These are phyloP conservation scores for Beauveria varroae DNA, from an alignment of 2,329 filamentous ascomycete species.

Conservation along the genomic window DNA sequence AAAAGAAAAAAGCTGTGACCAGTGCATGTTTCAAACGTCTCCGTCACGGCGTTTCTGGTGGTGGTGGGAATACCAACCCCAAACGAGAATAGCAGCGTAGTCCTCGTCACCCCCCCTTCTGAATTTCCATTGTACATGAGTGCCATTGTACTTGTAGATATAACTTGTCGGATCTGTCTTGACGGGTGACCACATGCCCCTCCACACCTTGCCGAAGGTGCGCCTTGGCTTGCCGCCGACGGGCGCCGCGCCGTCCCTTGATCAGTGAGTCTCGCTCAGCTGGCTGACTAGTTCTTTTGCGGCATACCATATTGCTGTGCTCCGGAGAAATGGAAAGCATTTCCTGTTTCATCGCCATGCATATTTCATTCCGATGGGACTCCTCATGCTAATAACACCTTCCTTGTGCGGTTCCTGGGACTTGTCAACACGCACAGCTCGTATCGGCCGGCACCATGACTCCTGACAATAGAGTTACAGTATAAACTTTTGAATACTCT, in stretches of 20 bases:
- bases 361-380: not conserved
- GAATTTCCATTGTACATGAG: not conserved
- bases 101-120: not conserved
- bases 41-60: not conserved
- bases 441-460: too few relatives aligned
- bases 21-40: constrained; percentile 7
- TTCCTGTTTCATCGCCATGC: not conserved
- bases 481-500: too few relatives aligned
- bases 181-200: constrained; percentile 2
- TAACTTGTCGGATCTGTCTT: not conserved
- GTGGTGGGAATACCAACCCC: not conserved
- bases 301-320: not conserved
- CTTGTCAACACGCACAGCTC: too few relatives aligned
- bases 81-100: not conserved
- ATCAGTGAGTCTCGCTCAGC: not conserved
- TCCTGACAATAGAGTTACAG: too few relatives aligned
- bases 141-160: not conserved
- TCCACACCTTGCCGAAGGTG: not conserved
- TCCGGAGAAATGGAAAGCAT: not conserved
- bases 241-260: not conserved
- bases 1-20: not conserved
- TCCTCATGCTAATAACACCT: not conserved
- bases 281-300: not conserved
- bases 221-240: constrained; percentile 3
- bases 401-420: not conserved